A percentile compares a stretch with the other conserved stretches of the same genome.
These are phyloP conservation scores for Eucalyptus sp. DNA, from an alignment of 345 rosid genomes.

Conservation along the genomic window DNA sequence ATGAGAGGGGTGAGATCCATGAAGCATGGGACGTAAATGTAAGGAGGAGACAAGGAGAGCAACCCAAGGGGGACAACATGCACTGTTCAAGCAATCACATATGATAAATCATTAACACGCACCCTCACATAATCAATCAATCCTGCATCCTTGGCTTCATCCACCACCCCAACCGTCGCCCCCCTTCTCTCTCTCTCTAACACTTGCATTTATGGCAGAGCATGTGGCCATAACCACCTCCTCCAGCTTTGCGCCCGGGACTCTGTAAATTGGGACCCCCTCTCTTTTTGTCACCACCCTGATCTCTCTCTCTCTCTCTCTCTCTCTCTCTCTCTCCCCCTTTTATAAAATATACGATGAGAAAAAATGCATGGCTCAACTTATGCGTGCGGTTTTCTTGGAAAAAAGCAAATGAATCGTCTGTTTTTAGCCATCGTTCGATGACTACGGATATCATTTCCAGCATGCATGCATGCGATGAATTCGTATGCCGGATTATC, in stretches of 20 bases:
- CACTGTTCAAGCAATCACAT: constrained; percentile 18
- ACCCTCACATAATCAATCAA: not conserved
- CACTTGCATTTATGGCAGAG: constrained; percentile 25
- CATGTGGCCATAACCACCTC: constrained; percentile 35
- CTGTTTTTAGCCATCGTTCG: not conserved
- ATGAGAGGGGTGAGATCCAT: constrained; percentile 18
- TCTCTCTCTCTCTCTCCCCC: not conserved
- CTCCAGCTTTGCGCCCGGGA: constrained; percentile 2
- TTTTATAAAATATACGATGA: not conserved
- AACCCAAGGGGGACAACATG: constrained; percentile 24
- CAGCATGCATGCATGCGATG: not conserved
- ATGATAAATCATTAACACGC: not conserved
- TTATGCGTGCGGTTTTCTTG: not conserved
- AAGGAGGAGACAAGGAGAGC: constrained; percentile 27
- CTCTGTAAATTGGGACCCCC: not conserved
- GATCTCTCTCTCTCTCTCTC: not conserved
- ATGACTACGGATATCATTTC: not conserved
- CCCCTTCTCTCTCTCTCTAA: too few species aligned
- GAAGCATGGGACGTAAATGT: not conserved
- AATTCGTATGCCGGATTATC: not conserved
- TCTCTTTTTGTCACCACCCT: not conserved
- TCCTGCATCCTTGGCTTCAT: not conserved
- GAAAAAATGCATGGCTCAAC: not conserved
- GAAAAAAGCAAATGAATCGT: not conserved
- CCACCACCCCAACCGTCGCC: rapidly evolving